Evolutionary conservation across 257 asterid genomes (phyloP).

Genomic region (Solanum piurae): DNA sequence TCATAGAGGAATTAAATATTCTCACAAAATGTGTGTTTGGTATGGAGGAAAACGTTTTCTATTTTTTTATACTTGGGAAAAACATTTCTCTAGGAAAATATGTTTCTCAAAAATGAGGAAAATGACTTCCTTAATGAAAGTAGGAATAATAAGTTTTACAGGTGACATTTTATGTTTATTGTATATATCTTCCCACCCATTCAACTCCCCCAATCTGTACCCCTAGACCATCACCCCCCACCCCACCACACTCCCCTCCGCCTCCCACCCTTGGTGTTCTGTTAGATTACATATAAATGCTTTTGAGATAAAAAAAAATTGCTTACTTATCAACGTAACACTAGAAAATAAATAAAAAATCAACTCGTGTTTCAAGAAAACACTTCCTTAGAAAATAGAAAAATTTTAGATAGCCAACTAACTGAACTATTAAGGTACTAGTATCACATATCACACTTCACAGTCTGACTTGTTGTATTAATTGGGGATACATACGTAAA

Average conservation of each 20-base stretch:
- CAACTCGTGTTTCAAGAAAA: not conserved
- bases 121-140: not conserved
- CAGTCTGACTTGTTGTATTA: not conserved
- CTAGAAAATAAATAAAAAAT: not conserved
- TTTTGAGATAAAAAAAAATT: too few species aligned
- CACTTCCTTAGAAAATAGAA: too few species aligned
- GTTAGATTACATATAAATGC: not conserved
- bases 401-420: rapidly evolving
- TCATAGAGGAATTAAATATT: not conserved
- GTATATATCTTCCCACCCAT: not conserved
- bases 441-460: not conserved
- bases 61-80: not conserved
- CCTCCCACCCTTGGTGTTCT: not conserved
- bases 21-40: not conserved
- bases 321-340: not conserved
- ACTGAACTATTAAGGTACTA: not conserved
- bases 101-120: not conserved
- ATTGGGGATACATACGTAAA: not conserved
- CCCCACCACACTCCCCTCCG: not conserved
- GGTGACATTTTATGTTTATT: not conserved
- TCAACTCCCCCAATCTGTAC: not conserved
- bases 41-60: not conserved
- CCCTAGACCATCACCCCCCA: not conserved
- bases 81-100: too few species aligned
- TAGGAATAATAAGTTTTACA: too few species aligned